These are phyloP conservation scores for Pseudogymnoascus pannorum DNA, from an alignment of 2,329 filamentous ascomycete genomes.

Conservation along the genomic window DNA sequence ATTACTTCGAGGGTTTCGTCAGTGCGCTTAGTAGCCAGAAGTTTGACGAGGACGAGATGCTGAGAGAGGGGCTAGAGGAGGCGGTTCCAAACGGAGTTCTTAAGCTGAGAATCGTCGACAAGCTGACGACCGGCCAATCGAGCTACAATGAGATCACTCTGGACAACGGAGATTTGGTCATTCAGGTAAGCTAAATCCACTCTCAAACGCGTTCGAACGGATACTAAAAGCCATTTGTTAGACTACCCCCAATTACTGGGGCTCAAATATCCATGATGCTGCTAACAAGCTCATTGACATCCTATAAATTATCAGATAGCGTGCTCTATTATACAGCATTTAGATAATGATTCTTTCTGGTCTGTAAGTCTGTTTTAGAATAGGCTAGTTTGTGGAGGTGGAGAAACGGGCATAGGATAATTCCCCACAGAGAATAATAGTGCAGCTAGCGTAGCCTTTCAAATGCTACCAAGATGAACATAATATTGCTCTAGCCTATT, in stretches of 20 bases:
- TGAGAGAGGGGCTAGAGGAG: slow-evolving; percentile 22
- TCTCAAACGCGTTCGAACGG: not conserved
- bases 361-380: not conserved
- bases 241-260: slow-evolving; percentile 32
- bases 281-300: slow-evolving; percentile 30
- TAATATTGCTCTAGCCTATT: not conserved
- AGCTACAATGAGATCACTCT: slow-evolving; percentile 35
- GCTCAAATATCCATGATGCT: slow-evolving; percentile 32
- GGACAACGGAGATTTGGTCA: slow-evolving; percentile 42
- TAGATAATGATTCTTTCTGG: not conserved
- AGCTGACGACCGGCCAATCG: slow-evolving; percentile 11
- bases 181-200: slow-evolving; percentile 36
- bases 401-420: not conserved
- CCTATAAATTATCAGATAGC: slow-evolving; percentile 17
- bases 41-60: slow-evolving; percentile 31
- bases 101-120: slow-evolving; percentile 18
- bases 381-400: not conserved
- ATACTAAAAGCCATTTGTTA: slow-evolving; percentile 17
- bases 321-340: not conserved
- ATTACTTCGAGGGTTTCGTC: slow-evolving; percentile 41
- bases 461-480: not conserved
- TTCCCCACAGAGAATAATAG: not conserved
- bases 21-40: slow-evolving; percentile 37
- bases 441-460: not conserved
- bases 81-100: slow-evolving; percentile 15